A percentile compares a stretch with the other conserved stretches of the same genome.
These are phyloP conservation scores for Chrysoporthe austroafricana DNA, from an alignment of 2,329 filamentous ascomycete genomes.

Conservation along the genomic window DNA sequence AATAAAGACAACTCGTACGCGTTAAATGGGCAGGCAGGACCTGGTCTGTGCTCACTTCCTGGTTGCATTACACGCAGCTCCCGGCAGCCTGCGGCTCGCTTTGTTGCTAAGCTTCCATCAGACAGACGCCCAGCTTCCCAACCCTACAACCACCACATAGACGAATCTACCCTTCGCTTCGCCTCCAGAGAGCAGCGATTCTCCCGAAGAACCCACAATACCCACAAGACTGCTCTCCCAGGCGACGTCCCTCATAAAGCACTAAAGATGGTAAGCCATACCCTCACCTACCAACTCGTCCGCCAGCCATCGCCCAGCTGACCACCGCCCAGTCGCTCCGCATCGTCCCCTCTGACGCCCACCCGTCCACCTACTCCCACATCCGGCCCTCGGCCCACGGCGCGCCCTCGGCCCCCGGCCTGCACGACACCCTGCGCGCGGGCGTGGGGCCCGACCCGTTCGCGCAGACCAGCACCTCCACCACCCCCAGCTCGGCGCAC, in stretches of 20 bases:
- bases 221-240: background rate
- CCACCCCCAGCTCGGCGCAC: constrained; percentile 70
- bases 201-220: constrained; percentile 15
- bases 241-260: constrained; percentile 25
- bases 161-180: background rate
- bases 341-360: constrained; percentile 74
- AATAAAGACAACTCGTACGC: background rate
- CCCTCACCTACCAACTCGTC: constrained; percentile 12
- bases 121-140: constrained; percentile 4
- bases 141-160: constrained; percentile 12
- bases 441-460: constrained; percentile 71
- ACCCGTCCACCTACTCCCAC: constrained; percentile 70
- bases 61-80: constrained; percentile 29
- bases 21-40: background rate
- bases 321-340: constrained; percentile 72
- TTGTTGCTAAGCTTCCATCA: constrained; percentile 6
- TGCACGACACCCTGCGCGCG: constrained; percentile 90
- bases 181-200: background rate
- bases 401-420: constrained; percentile 88
- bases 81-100: constrained; percentile 23
- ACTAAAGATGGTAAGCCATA: constrained; percentile 53
- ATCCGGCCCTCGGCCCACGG: constrained; percentile 59
- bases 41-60: constrained; percentile 14
- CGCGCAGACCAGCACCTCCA: constrained; percentile 46
- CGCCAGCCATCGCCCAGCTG: constrained; percentile 22